These are phyloP conservation scores for Stachybotrys elegans DNA, from an alignment of 2,329 filamentous ascomycete genomes.

Conservation along the genomic window DNA sequence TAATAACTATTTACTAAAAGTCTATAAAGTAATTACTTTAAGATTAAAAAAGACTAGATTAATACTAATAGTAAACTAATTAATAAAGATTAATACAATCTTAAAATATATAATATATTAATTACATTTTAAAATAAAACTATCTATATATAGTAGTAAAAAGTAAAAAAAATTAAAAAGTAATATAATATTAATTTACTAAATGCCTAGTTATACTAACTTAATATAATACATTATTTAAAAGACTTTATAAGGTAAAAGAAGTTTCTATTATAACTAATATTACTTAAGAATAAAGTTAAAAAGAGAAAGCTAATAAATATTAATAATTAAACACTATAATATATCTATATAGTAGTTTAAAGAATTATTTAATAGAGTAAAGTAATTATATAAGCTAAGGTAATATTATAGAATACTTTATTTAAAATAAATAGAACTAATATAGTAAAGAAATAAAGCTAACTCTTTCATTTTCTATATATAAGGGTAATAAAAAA, in stretches of 20 bases:
- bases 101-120: conserved; percentile 1
- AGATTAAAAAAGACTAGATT: background rate
- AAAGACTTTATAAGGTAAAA: conserved; percentile 2
- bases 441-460: background rate
- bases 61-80: conserved; percentile 3
- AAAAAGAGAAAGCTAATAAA: conserved; percentile 1
- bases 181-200: conserved; percentile 3
- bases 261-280: background rate
- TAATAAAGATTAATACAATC: conserved; percentile 4
- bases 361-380: background rate
- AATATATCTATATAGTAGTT: conserved; percentile 2
- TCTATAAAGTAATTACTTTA: conserved; percentile 3
- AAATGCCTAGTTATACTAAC: conserved; percentile 3
- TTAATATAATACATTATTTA: conserved; percentile 3
- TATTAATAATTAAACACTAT: conserved; percentile 1
- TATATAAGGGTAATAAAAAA: conserved; percentile 2
- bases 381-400: conserved; percentile 3
- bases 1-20: conserved; percentile 1
- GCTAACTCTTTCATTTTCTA: background rate
- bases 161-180: conserved; percentile 1
- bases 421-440: conserved; percentile 1
- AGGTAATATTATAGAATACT: conserved; percentile 3
- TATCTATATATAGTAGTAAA: conserved; percentile 1
- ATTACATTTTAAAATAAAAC: background rate
- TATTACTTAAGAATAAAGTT: conserved; percentile 2